Evolutionary conservation across 1,139 yeast species (phyloP).

Genomic region (Yamadazyma jaroonii): DNA sequence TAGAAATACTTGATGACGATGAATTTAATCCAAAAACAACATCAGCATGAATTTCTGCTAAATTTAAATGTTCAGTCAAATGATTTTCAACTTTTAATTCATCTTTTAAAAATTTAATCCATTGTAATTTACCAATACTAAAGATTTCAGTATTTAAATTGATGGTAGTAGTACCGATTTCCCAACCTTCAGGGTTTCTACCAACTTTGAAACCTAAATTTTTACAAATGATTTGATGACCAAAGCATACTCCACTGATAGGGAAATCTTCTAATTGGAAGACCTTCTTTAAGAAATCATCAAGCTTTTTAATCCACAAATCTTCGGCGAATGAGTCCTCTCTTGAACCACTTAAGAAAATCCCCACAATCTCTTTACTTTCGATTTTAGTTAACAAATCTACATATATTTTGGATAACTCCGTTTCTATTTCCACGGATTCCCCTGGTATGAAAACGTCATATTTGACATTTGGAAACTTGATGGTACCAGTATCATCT

Average conservation of each 20-base stretch:
- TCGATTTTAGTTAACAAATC: slow-evolving; percentile 23
- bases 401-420: slow-evolving; percentile 15
- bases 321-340: slow-evolving; percentile 53
- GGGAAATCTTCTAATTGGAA: slow-evolving; percentile 34
- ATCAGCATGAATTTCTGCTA: slow-evolving; percentile 73
- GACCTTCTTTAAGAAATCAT: slow-evolving; percentile 36
- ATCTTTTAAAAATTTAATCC: slow-evolving; percentile 19
- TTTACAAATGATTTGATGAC: slow-evolving; percentile 75
- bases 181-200: slow-evolving; percentile 68
- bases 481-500: slow-evolving; percentile 12
- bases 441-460: slow-evolving; percentile 46
- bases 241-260: slow-evolving; percentile 73
- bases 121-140: slow-evolving; percentile 22
- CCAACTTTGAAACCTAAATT: slow-evolving; percentile 62
- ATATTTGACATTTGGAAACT: slow-evolving; percentile 31
- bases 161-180: slow-evolving; percentile 60
- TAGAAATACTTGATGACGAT: slow-evolving; percentile 2
- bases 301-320: slow-evolving; percentile 53
- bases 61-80: slow-evolving; percentile 25
- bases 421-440: slow-evolving; percentile 12
- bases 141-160: slow-evolving; percentile 40
- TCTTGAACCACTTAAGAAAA: slow-evolving; percentile 66
- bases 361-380: slow-evolving; percentile 36
- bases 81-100: slow-evolving; percentile 15
- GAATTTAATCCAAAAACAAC: slow-evolving; percentile 48